These are phyloP conservation scores for Teratosphaeria pseudoeucalypti DNA, from an alignment of 2,329 filamentous ascomycete species.

Conservation along the genomic window DNA sequence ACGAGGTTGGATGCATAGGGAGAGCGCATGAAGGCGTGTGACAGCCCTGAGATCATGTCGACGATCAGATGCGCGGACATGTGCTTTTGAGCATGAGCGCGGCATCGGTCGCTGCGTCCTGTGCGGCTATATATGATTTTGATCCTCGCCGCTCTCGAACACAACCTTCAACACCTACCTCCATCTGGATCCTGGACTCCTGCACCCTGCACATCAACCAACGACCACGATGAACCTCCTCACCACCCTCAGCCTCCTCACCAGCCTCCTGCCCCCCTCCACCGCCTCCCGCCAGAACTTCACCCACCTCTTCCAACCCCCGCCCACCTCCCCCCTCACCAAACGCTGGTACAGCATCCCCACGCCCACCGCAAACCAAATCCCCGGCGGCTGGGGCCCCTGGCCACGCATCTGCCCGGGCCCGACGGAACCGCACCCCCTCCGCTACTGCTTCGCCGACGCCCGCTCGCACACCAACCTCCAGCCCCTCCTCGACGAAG, in stretches of 20 bases:
- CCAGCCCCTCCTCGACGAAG: slow-evolving; percentile 6
- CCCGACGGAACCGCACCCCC: slow-evolving; percentile 3
- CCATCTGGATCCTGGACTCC: no score
- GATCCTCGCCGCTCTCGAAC: not conserved
- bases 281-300: not conserved
- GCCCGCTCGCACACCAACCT: slow-evolving; percentile 10
- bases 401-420: slow-evolving; percentile 9
- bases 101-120: not conserved
- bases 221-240: not conserved
- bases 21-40: not conserved
- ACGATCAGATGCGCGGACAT: not conserved
- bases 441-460: slow-evolving; percentile 15
- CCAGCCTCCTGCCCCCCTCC: not conserved
- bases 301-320: not conserved
- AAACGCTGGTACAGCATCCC: slow-evolving; percentile 11
- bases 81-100: not conserved
- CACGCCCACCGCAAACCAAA: not conserved
- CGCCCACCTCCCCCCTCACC: not conserved
- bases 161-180: not conserved
- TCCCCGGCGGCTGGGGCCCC: slow-evolving; percentile 7
- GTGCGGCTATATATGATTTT: not conserved
- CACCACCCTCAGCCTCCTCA: not conserved
- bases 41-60: not conserved
- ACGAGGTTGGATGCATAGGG: not conserved
- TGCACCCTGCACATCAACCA: not conserved